Evolutionary conservation across 106 monocot species (phyloP), one percentile per base, ranked within the genome.

Genomic region (Acorus gramineus): DNA sequence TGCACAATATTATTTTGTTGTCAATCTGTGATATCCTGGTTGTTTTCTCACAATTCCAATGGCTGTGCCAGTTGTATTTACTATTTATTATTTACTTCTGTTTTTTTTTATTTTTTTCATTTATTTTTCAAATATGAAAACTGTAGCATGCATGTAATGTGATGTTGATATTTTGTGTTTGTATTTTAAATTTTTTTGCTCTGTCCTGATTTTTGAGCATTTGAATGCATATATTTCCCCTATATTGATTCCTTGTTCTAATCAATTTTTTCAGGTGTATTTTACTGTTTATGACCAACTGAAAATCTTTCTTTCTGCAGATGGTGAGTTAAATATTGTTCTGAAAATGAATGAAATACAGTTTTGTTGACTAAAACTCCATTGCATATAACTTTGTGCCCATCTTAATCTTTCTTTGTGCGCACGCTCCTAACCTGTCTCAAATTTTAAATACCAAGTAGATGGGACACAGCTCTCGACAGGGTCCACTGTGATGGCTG

Each of bases 261-360:
- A 28, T 28, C 28, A 28, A 28, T 28, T 68, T 63, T 10, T 48
- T 6, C 77, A 87, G 86, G 80, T 87, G 43, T 87, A 87, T 52
- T 87, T 87, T 71, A 83, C 80, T 46, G 64, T 83, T 43, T 87
- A 87, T 50, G 86, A 83, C 61, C 83, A 87, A 64, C 67, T 83
- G 44, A 87, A 87, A 73, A 65, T 71, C 69, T 69, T 76, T 49
- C 77, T 87, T 60, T 72, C 56, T 72, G 69, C 83, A 66, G 72
- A 80, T 83, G 86, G 86, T 87, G 68, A 65, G 80, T 77, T 53
- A 44, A 49, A 8, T 14, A 56, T 3, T n/a, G 46, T 65, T 6
- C 53, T 64, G 44, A 3, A 14, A 8, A 11, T 60, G 65, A 53
- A 60, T 57, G 28, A 28, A 28, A 28, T 28, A 1, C 28, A 1